phyloP scores from a whole-genome alignment of 2,329 filamentous ascomycete species.

The Nigrospora oryzae region DNA sequence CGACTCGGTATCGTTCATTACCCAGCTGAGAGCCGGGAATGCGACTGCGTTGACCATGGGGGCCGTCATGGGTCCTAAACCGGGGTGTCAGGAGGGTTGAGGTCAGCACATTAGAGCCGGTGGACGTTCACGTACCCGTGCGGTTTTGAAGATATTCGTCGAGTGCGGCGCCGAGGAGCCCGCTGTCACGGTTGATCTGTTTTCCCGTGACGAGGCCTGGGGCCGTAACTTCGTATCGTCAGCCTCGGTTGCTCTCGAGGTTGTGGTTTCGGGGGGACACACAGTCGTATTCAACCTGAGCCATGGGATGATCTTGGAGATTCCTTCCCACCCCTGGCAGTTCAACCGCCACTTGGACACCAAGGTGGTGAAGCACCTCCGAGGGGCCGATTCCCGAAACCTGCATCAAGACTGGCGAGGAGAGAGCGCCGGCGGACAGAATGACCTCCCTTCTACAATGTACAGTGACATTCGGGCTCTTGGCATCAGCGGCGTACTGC shows the following conservation, averaged over 20 bases:
- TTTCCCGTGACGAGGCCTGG: not conserved
- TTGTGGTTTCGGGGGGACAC: not conserved
- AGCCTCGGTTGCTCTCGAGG: too few relatives aligned
- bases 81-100: conserved; percentile 3
- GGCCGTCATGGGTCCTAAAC: conserved; percentile 15
- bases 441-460: conserved; percentile 20
- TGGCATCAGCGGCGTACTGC: conserved; percentile 18
- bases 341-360: conserved; percentile 17
- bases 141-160: conserved; percentile 15
- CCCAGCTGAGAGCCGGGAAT: conserved; percentile 14
- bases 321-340: conserved; percentile 23
- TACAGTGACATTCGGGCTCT: conserved; percentile 9
- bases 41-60: conserved; percentile 20
- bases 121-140: conserved; percentile 10
- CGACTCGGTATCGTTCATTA: conserved; percentile 3
- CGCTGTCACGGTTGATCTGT: not conserved
- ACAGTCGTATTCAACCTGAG: conserved; percentile 17
- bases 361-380: conserved; percentile 15
- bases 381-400: conserved; percentile 24
- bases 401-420: conserved; percentile 20
- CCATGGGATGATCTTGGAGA: conserved; percentile 21
- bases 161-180: conserved; percentile 7
- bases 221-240: too few relatives aligned
- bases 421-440: conserved; percentile 19
- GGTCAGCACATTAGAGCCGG: not conserved